A percentile compares a stretch with the other conserved stretches of the same genome.
Conservation (phyloP, 306 rosid species). For the Mimosa bimucronata region DNA sequence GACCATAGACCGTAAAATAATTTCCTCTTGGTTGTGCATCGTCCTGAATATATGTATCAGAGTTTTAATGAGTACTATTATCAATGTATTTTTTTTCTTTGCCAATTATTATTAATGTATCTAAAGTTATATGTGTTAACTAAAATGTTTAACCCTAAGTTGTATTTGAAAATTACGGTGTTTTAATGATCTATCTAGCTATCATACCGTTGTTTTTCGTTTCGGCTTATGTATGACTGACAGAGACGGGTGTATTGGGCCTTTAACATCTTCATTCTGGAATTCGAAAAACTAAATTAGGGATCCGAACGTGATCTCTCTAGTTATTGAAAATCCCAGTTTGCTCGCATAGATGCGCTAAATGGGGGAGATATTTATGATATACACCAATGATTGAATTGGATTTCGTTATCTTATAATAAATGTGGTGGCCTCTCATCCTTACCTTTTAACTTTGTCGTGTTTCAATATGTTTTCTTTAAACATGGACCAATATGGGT, state of each 20-base stretch:
- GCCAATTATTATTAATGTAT: neutral
- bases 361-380: neutral
- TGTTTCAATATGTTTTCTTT: too few species aligned
- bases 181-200: neutral
- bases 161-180: neutral
- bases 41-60: neutral
- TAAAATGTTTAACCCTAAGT: neutral
- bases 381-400: neutral
- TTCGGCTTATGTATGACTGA: neutral
- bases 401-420: too few species aligned
- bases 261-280: neutral
- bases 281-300: neutral
- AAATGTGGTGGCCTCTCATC: too few species aligned
- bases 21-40: neutral
- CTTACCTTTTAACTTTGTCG: too few species aligned
- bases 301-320: neutral
- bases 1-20: neutral
- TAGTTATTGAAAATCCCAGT: neutral
- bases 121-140: neutral
- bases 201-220: neutral
- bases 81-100: neutral
- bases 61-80: neutral
- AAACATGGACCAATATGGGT: too few species aligned
- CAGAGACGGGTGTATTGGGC: too few species aligned
- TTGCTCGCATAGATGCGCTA: neutral